Evolutionary conservation across 164 flowering plant genomes (phyloP).

Genomic region (Echeveria elegans): DNA sequence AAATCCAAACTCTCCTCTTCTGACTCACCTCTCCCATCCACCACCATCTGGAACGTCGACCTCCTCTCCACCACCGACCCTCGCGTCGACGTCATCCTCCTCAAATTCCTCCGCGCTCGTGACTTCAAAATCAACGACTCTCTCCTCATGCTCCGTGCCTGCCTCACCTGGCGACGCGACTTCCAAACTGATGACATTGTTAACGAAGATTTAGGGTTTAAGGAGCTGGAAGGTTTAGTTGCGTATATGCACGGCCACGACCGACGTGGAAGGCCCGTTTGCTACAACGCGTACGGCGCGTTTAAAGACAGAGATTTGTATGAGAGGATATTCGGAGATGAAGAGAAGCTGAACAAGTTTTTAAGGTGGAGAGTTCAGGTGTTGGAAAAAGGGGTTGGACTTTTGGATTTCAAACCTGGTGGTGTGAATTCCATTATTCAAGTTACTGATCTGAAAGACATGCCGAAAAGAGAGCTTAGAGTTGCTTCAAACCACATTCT

Average conservation of each 20-base stretch:
- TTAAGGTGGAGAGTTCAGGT: conserved; percentile 96
- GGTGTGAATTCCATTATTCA: conserved; percentile 84
- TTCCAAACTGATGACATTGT: conserved; percentile 53
- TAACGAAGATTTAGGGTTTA: conserved; percentile 76
- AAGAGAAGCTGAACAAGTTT: conserved; percentile 69
- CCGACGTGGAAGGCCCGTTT: conserved; percentile 78
- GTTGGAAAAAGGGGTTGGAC: conserved; percentile 66
- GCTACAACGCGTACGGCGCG: conserved; percentile 89
- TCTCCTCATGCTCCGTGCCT: conserved; percentile 49
- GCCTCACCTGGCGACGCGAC: conserved; percentile 64
- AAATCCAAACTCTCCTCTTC: conserved; percentile 39
- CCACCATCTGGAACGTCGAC: conserved; percentile 74
- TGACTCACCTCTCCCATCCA: conserved; percentile 9
- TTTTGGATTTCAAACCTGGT: conserved; percentile 81
- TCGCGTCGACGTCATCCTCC: conserved; percentile 61
- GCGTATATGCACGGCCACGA: conserved; percentile 76
- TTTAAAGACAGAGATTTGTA: conserved; percentile 83
- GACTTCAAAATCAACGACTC: conserved; percentile 67
- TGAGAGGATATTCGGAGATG: conserved; percentile 79
- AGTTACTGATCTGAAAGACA: conserved; percentile 88
- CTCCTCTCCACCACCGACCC: conserved; percentile 39
- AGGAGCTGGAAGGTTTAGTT: conserved; percentile 74
- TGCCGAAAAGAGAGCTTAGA: conserved; percentile 95
- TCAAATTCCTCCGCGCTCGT: conserved; percentile 83
- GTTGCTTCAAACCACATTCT: conserved; percentile 80